Base-by-base conservation (phyloP, 441 rosid genomes). In the Cnidoscolus chayamansa region DNA sequence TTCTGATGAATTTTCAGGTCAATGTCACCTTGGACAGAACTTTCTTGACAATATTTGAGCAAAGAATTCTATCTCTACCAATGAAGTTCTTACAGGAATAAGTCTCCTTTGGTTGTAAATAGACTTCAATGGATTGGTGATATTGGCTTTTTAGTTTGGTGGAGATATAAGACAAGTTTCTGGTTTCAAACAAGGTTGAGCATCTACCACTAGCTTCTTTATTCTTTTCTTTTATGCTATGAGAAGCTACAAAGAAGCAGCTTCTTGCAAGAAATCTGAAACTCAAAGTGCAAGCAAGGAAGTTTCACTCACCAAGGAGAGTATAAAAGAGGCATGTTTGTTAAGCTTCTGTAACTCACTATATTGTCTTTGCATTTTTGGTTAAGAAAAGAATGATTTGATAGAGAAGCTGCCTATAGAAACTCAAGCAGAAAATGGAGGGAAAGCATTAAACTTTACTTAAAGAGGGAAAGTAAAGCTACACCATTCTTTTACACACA, bases 361-460 rank as follows among this genome's bases (percentile, higher is more conserved):
- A 40, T 58, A 31, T 40, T 71, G 17, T 51, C 65, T 69, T 61
- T 48, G 62, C 32, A 16, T 66, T 50, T 51, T 72, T 32, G 47
- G 69, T 74, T 60, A 88, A 86, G 91, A 79, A 88, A 91, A 82
- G 93, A 81, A 89, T 86, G 85, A 49, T 81, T 78, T 83, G 74
- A 81, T 43, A 74, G 63, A 79, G 80, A 86, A 87, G 85, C 84
- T 68, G 62, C 71, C 62, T 40, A 51, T 68, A 50, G 58, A 70
- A 72, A 68, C 48, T 25, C 69, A 68, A 68, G 78, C 79, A 47
- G 74, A 69, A 74, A 65, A 63, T 53, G 76, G 84, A 85, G 85
- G 86, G 73, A 80, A 86, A 77, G 88, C 61, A 84, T 77, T 25
- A 77, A 79, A 67, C 78, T 74, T 67, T 70, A 71, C 53, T 68